Evolutionary conservation across 768 basidiomycete species (phyloP), one percentile per base, ranked within the genome.

Genomic region (Hypholoma sublateritium): DNA sequence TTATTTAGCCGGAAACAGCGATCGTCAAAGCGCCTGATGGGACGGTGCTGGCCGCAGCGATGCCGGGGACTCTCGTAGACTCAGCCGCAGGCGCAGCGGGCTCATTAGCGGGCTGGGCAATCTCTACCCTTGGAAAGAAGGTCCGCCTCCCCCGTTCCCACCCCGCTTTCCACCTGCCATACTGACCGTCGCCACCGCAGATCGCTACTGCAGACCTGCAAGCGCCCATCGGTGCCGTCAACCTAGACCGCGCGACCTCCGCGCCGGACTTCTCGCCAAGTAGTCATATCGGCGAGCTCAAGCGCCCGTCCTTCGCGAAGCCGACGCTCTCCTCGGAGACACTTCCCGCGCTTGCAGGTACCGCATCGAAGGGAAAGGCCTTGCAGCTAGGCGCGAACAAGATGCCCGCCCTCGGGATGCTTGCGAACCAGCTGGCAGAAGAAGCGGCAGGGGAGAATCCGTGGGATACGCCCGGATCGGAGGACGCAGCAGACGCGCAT

Each of bases 71-170:
- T 11, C 72, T 97, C 2, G 92, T 92, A 14, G 93, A 87, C 62
- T 87, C 87, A 4, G 94, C 96, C 0, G 87, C 94, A 0, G 95
- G 94, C 0, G 95, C 95, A 2, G 96, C 95, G 16, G 89, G 91
- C 7, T 90, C 88, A 16, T 75, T 99, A 3, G 95, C 96, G 13
- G 93, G 95, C 5, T 98, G 96, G 96, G 96, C 96, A 1, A 93
- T 98, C 42, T 90, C 93, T 4, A 94, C 91, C 0, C 65, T 98
- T 0, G 87, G 90, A 24, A 95, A 86, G 74, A 91, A 89, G 78
- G 91, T 90, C 52, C 28, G 74, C 53, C 12, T 45, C 19, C 8
- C 17, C 4, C 50, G 24, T 21, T 54, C 14, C 4, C 32, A 8
- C 44, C 25, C 4, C 25, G n/a, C 19, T 22, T 24, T 24, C 36